Conservation (phyloP, 345 rosid species). For the Lepidium aucheri region DNA sequence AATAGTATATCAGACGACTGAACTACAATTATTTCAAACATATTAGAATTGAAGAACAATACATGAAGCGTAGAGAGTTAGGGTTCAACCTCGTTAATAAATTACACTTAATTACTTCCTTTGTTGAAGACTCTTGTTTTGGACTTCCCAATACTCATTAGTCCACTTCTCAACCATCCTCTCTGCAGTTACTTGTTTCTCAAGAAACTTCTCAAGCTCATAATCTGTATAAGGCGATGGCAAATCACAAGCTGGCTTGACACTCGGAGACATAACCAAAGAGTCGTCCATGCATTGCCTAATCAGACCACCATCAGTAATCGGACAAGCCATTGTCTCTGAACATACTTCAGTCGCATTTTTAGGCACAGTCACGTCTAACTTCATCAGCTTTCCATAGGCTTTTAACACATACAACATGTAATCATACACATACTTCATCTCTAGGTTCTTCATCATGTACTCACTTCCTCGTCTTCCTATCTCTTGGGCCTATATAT, state of each 20-base stretch:
- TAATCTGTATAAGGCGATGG: constrained; percentile 29
- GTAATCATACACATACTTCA: constrained; percentile 52
- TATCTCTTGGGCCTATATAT: constrained; percentile 38
- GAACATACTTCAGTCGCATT: constrained; percentile 32
- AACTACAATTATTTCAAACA: background rate
- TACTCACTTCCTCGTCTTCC: constrained; percentile 43
- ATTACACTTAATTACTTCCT: background rate
- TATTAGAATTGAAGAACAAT: background rate
- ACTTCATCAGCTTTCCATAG: constrained; percentile 43
- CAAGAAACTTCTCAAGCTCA: constrained; percentile 17
- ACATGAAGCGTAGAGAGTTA: too few species aligned
- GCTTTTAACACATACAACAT: constrained; percentile 41
- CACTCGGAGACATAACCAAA: constrained; percentile 37
- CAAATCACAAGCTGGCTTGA: constrained; percentile 33
- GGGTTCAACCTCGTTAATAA: too few species aligned
- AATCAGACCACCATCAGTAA: constrained; percentile 19
- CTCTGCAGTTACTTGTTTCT: constrained; percentile 19
- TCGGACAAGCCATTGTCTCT: constrained; percentile 35
- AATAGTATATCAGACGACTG: background rate
- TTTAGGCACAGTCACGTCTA: constrained; percentile 34
- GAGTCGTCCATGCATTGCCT: constrained; percentile 43
- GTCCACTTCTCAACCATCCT: constrained; percentile 33
- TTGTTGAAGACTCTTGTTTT: background rate
- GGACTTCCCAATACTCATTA: background rate
- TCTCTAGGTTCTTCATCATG: constrained; percentile 32